phyloP scores from a whole-genome alignment of 345 rosid species.

The Citropsis articulata region DNA sequence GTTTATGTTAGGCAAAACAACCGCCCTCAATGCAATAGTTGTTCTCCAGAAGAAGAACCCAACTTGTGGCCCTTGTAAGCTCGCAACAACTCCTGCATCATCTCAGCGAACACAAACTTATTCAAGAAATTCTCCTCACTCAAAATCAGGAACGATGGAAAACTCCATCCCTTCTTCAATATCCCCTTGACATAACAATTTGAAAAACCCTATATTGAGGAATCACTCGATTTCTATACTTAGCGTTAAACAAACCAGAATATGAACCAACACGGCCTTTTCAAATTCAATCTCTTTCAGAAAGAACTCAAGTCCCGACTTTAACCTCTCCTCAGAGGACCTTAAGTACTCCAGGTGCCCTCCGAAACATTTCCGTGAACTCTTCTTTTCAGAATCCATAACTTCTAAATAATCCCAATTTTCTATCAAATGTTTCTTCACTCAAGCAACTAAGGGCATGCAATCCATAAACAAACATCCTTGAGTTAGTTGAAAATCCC shows the following conservation, averaged over 20 bases:
- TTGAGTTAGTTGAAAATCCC: slow-evolving; percentile 37
- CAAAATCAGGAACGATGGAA: background rate
- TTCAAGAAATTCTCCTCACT: slow-evolving; percentile 24
- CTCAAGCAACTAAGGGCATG: slow-evolving; percentile 29
- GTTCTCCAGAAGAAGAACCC: background rate
- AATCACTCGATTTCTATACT: slow-evolving; percentile 21
- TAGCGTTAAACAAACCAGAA: no score
- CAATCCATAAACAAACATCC: slow-evolving; percentile 40
- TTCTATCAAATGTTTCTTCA: slow-evolving; percentile 22
- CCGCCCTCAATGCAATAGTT: background rate
- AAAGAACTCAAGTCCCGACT: no score
- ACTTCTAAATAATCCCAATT: slow-evolving; percentile 19
- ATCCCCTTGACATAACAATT: slow-evolving; percentile 29
- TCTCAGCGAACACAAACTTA: slow-evolving; percentile 21
- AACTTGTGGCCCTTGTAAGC: slow-evolving; percentile 29
- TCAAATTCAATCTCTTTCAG: no score
- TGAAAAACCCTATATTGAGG: slow-evolving; percentile 37
- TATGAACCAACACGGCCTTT: no score
- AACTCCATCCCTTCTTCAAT: slow-evolving; percentile 26
- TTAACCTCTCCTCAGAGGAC: no score
- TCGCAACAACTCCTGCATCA: slow-evolving; percentile 27
- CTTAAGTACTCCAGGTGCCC: slow-evolving; percentile 11
- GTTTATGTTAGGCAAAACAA: background rate
- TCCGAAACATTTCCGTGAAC: slow-evolving; percentile 22
- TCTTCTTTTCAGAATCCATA: slow-evolving; percentile 22